A percentile compares a stretch with the other conserved stretches of the same genome.
These are phyloP conservation scores for Paramecium sexaurelia DNA, from an alignment of 73 alveolate species.

Conservation along the genomic window DNA sequence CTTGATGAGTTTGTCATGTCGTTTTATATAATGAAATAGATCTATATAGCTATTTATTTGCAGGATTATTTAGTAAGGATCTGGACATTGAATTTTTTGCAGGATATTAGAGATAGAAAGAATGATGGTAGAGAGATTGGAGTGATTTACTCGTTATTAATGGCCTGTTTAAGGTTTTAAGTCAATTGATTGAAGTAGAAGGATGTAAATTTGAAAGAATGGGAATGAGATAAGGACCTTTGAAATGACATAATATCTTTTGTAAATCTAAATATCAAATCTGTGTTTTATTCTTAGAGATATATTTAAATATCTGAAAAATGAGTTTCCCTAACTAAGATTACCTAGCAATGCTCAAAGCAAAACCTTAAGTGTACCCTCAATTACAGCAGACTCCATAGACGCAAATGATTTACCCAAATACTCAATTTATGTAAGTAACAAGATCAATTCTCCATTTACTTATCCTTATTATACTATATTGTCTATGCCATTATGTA, in stretches of 20 bases:
- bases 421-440: slow-evolving; percentile 10
- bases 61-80: neutral
- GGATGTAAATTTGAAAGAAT: neutral
- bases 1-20: neutral
- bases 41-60: neutral
- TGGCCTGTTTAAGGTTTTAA: neutral
- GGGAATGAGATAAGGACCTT: neutral
- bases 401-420: neutral
- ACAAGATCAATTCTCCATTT: neutral
- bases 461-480: neutral
- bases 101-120: too few relatives aligned
- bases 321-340: slow-evolving; percentile 48
- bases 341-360: slow-evolving; percentile 49
- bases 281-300: slow-evolving; percentile 26
- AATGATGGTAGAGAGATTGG: neutral
- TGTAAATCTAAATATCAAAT: slow-evolving; percentile 30
- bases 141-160: neutral
- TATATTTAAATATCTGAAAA: neutral
- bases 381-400: neutral
- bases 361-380: neutral
- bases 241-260: slow-evolving; percentile 12
- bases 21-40: neutral
- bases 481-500: neutral
- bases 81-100: too few relatives aligned
- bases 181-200: neutral